Percentiles rank a stretch among this genome's conserved stretches.
Evolutionary conservation across 306 rosid genomes (phyloP).

Genomic region (Begonia masoniana): DNA sequence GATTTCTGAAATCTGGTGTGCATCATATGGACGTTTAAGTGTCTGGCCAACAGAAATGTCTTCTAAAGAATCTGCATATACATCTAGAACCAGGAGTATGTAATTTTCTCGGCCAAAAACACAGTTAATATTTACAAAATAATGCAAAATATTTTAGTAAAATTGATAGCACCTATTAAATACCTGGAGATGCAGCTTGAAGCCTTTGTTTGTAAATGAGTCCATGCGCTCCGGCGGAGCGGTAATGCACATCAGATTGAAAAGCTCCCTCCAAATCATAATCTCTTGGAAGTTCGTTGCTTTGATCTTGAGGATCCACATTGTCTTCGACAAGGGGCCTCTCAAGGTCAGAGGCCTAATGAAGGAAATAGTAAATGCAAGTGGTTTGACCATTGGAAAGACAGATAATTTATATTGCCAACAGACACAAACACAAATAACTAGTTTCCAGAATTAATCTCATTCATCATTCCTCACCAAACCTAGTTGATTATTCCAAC

Average conservation of each 20-base stretch:
- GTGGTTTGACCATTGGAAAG: neutral
- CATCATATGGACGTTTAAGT: constrained; percentile 34
- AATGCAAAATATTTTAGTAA: neutral
- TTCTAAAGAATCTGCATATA: constrained; percentile 34
- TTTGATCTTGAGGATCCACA: constrained; percentile 17
- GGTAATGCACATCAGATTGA: constrained; percentile 49
- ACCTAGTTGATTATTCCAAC: no score
- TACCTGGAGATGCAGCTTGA: constrained; percentile 34
- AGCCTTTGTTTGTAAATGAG: constrained; percentile 64
- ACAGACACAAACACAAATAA: no score
- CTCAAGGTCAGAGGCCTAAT: constrained; percentile 49
- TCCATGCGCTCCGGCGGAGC: constrained; percentile 39
- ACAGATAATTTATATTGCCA: no score
- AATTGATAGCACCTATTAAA: constrained; percentile 1
- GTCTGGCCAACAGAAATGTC: constrained; percentile 48
- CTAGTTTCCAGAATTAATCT: no score
- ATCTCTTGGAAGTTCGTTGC: constrained; percentile 46
- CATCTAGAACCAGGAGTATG: constrained; percentile 25
- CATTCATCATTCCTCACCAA: no score
- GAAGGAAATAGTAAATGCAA: constrained; percentile 5
- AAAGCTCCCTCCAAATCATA: constrained; percentile 83
- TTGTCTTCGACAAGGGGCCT: constrained; percentile 62
- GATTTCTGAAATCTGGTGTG: constrained; percentile 29
- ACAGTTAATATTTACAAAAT: neutral
- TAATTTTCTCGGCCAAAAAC: neutral